Evolutionary conservation across 164 flowering plant genomes (phyloP).

Genomic region (Magnolia sinica): DNA sequence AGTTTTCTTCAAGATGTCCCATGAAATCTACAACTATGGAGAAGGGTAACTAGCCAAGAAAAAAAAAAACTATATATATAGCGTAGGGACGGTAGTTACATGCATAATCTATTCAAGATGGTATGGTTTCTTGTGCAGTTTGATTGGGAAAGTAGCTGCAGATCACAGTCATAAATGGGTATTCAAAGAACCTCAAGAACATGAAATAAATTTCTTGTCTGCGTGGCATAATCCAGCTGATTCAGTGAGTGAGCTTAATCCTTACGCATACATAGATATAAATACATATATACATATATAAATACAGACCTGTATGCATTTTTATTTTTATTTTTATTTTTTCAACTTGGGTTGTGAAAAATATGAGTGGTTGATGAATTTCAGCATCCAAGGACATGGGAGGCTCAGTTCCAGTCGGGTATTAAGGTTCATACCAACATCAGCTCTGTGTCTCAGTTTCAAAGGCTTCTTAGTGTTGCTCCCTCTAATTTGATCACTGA

Average conservation of each 20-base stretch:
- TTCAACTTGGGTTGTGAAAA: neutral
- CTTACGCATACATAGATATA: neutral
- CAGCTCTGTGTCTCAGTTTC: neutral
- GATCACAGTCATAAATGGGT: slow-evolving; percentile 96
- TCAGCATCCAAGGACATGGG: slow-evolving; percentile 99
- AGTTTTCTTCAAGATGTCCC: slow-evolving; percentile 98
- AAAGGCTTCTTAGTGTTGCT: neutral
- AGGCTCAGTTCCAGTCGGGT: slow-evolving; percentile 95
- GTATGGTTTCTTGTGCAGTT: slow-evolving; percentile 32
- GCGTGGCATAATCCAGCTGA: slow-evolving; percentile 93
- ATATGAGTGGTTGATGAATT: neutral
- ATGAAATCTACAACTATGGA: slow-evolving; percentile 97
- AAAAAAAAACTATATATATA: neutral
- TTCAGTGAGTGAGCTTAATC: slow-evolving; percentile 44
- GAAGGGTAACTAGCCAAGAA: slow-evolving; percentile 61
- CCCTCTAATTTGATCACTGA: slow-evolving; percentile 5
- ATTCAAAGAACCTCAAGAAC: slow-evolving; percentile 76
- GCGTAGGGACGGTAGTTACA: neutral
- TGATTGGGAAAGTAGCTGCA: slow-evolving; percentile 95
- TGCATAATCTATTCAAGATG: slow-evolving; percentile 4
- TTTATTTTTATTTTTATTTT: slow-evolving; percentile 2
- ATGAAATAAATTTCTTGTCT: slow-evolving; percentile 80
- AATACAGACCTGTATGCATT: neutral
- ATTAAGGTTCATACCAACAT: slow-evolving; percentile 55
- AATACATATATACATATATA: neutral